Base-by-base conservation (phyloP, 1,139 yeast genomes). In the Yamadazyma spencermartinsiae region DNA sequence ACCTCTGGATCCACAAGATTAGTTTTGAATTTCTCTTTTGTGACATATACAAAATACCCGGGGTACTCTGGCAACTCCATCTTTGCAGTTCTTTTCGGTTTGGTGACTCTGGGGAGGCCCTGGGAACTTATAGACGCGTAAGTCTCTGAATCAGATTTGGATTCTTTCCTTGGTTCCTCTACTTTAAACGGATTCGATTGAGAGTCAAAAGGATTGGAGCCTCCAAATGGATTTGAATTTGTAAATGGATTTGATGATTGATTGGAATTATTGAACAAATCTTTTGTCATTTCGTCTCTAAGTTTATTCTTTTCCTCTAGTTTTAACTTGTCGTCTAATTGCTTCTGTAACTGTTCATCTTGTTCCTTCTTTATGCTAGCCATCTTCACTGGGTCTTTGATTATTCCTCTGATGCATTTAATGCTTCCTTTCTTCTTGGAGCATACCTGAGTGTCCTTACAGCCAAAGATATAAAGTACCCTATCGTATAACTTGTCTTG, bases 401-500 rank as follows among this genome's bases (percentile, higher is more conserved):
- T 65, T 3, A 89, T 69, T 4, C 94, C 96, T 56, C 96, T 70
- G 35, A 89, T 67, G 23, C 86, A 88, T 51, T 84, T 77, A 3
- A 88, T 65, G 2, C 84, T 68, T 3, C 95, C 96, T 15, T 76
- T 70, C 49, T 79, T 75, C 45, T 85, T 72, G 33, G 84, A 74
- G 56, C 98, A 92, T 8, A 47, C 49, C 2, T 48, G 51, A 0
- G 80, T 64, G 36, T 79, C 72, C 34, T 73, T 66, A 62, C 98
- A 92, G 2, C 80, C 80, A 60, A 90, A 85, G 0, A 90, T 73
- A 55, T 92, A 92, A 19, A 92, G 60, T 10, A 81, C 81, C 41
- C 98, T 74, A 52, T 89, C 97, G 55, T 89, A 87, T 35, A 76
- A 63, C n/a, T 81, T 73, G 27, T 74, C 76, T 20, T 80, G 86